Evolutionary conservation across 2,329 filamentous ascomycete genomes (phyloP).

Genomic region (Penicillium brevicompactum): DNA sequence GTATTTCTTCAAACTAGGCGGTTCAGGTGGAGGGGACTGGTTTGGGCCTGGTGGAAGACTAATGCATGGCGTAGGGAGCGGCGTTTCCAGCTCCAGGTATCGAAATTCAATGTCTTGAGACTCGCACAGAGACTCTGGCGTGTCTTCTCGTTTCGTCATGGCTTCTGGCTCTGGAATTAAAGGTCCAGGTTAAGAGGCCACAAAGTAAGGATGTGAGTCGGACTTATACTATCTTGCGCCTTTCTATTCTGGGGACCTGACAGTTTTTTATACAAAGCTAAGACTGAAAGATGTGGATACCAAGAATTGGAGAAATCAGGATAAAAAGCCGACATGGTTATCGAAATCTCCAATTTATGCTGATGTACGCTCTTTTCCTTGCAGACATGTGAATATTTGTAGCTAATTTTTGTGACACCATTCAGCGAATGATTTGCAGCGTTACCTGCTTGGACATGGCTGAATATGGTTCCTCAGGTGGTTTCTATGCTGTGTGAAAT

Average conservation of each 20-base stretch:
- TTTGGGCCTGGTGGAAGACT: slow-evolving; percentile 31
- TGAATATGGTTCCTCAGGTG: background rate
- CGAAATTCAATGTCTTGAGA: slow-evolving; percentile 53
- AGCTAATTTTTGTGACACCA: too few species aligned
- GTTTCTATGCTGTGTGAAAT: background rate
- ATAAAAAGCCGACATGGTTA: background rate
- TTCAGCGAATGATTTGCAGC: too few species aligned
- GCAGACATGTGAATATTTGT: background rate
- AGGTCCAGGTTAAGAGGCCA: background rate
- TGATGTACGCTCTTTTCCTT: background rate
- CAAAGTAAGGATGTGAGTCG: background rate
- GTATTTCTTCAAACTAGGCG: slow-evolving; percentile 68
- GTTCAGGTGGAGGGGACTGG: slow-evolving; percentile 52
- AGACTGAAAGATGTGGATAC: background rate
- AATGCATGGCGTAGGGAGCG: slow-evolving; percentile 51
- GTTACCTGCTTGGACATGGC: too few species aligned
- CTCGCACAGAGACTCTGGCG: slow-evolving; percentile 16
- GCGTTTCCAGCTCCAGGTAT: slow-evolving; percentile 65
- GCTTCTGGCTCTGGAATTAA: slow-evolving; percentile 4
- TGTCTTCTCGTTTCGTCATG: slow-evolving; percentile 18
- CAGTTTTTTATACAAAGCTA: background rate
- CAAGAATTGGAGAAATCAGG: background rate
- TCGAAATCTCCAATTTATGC: background rate
- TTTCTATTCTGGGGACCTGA: background rate
- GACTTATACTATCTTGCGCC: background rate